phyloP scores from a whole-genome alignment of 805 yeast genomes.

The Lachancea nothofagi region DNA sequence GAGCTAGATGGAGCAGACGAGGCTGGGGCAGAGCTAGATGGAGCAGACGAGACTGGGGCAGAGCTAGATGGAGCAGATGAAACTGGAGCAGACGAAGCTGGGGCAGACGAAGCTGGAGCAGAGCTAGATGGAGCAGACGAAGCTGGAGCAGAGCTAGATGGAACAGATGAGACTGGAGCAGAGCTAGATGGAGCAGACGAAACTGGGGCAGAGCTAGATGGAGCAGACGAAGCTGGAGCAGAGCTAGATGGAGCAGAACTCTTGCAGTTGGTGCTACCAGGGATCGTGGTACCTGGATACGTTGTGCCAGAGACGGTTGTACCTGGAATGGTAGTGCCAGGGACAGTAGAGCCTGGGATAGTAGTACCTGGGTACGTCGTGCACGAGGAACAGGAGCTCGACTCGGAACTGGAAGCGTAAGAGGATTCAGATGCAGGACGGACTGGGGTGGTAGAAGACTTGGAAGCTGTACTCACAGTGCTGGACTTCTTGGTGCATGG shows the following conservation, averaged over 20 bases:
- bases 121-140: neutral
- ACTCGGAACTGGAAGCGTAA: neutral
- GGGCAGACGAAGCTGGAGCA: too few relatives aligned
- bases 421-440: too few relatives aligned
- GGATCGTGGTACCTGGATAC: neutral
- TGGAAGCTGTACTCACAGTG: too few relatives aligned
- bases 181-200: too few relatives aligned
- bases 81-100: too few relatives aligned
- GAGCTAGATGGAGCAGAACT: conserved; percentile 4
- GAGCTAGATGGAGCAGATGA: too few relatives aligned
- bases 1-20: conserved; percentile 1
- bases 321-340: neutral
- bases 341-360: neutral
- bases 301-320: neutral
- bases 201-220: neutral
- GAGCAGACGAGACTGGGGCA: neutral
- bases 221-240: neutral
- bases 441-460: too few relatives aligned
- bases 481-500: too few relatives aligned
- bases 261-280: neutral
- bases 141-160: too few relatives aligned
- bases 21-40: conserved; percentile 1
- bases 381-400: too few relatives aligned
- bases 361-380: neutral
- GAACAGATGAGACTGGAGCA: too few relatives aligned